Evolutionary conservation across 345 rosid species (phyloP), one percentile per base, ranked within the genome.

Genomic region (Gossypium arboreum): DNA sequence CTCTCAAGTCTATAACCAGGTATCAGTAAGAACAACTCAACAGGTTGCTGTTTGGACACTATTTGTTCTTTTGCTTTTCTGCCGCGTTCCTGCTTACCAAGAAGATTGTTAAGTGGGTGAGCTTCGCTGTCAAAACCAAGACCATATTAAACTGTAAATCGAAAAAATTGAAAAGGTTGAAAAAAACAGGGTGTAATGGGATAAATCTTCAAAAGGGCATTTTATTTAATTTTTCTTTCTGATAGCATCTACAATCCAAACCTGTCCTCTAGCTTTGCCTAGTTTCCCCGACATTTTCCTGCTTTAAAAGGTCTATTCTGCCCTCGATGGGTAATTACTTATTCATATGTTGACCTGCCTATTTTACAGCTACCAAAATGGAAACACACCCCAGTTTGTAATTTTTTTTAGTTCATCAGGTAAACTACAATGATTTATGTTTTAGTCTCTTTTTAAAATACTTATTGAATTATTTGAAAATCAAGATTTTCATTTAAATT

Each of bases 111-210:
- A 47, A 22, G 56, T 2, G 12, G 52, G 29, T 43, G 52, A 47
- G 52, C 70, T 66, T 66, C 5, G 71, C 71, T 12, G 52, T 66
- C 54, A 10, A n/a, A 65, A 65, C 16, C 24, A 41, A 43, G 69
- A 43, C 29, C 29, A 18, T 65, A 13, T 3, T 27, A 7, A 60
- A 60, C 67, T 62, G 7, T 34, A 34, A 7, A 34, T 34, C 7
- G 8, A 13, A 50, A 5, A 50, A 50, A 13, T 15, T 13, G 16
- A 50, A 1, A 16, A 16, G 6, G n/a, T 11, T 1, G 16, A 51
- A 15, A 15, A 12, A 45, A 20, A 20, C 43, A 22, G 55, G 20
- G 15, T 47, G 4, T 22, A 29, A 67, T 47, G 56, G 39, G 71
- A 22, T 65, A 45, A 12, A 12, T n/a, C 69, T 12, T 44, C 10